phyloP scores from a whole-genome alignment of 1,139 yeast genomes.

The Suhomyces wounanorum region DNA sequence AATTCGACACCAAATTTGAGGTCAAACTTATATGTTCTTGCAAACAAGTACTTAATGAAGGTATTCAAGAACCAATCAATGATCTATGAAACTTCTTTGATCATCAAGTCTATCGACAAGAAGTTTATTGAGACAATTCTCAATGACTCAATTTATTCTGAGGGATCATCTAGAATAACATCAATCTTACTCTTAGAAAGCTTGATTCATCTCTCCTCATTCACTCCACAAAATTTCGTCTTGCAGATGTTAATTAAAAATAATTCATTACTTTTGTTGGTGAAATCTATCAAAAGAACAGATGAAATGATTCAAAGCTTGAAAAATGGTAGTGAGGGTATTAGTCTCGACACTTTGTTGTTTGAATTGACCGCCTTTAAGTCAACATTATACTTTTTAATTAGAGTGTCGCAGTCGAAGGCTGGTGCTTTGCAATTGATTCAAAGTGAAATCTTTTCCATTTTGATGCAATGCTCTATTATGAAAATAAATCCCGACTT shows the following conservation, averaged over 20 bases:
- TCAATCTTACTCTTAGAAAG: conserved; percentile 74
- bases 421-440: conserved; percentile 75
- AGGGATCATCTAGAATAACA: conserved; percentile 75
- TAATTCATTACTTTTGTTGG: conserved; percentile 64
- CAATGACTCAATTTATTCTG: conserved; percentile 79
- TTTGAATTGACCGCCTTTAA: conserved; percentile 79
- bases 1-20: conserved; percentile 68
- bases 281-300: conserved; percentile 66
- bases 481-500: conserved; percentile 77
- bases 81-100: conserved; percentile 49
- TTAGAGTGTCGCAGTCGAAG: conserved; percentile 74
- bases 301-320: conserved; percentile 60
- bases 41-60: conserved; percentile 65
- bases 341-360: conserved; percentile 54
- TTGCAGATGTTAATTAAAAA: conserved; percentile 62
- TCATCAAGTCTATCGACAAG: conserved; percentile 60
- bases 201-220: conserved; percentile 58
- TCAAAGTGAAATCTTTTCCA: conserved; percentile 70
- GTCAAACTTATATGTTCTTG: conserved; percentile 75
- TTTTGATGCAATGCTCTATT: conserved; percentile 58
- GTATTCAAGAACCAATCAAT: conserved; percentile 42
- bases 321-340: conserved; percentile 23
- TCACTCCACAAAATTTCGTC: conserved; percentile 54
- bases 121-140: conserved; percentile 65
- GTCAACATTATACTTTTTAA: conserved; percentile 65